phyloP scores from a whole-genome alignment of 108 stramenopile species.

The Conticribra weissflogii region DNA sequence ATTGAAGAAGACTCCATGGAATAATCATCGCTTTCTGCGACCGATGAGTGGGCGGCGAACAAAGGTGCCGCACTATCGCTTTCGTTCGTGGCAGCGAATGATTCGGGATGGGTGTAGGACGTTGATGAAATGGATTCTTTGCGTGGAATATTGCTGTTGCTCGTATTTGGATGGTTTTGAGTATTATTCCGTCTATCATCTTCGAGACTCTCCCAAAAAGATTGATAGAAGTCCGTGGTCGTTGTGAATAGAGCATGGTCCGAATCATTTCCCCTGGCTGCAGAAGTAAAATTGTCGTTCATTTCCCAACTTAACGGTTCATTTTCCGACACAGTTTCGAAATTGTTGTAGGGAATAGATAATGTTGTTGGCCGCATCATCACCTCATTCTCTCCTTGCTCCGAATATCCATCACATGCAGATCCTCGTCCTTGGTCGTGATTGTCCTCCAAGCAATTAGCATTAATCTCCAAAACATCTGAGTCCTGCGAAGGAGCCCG shows the following conservation, averaged over 20 bases:
- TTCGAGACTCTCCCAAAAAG: slow-evolving; percentile 26
- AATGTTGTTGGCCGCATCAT: neutral
- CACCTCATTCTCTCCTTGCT: neutral
- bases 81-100: slow-evolving; percentile 1
- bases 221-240: neutral
- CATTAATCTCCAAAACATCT: slow-evolving; percentile 63
- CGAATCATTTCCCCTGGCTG: neutral
- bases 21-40: slow-evolving; percentile 41
- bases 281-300: too few species aligned
- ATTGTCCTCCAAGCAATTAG: slow-evolving; percentile 59
- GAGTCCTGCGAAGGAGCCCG: slow-evolving; percentile 60
- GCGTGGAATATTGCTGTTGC: neutral
- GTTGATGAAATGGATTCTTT: slow-evolving; percentile 32
- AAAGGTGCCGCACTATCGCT: slow-evolving; percentile 6
- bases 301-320: neutral
- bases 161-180: too few species aligned
- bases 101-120: slow-evolving; percentile 18
- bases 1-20: slow-evolving; percentile 42
- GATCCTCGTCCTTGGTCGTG: neutral
- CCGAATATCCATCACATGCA: too few species aligned
- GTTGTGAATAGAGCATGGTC: neutral
- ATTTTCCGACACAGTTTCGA: neutral
- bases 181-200: slow-evolving; percentile 4
- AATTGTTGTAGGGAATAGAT: slow-evolving; percentile 16
- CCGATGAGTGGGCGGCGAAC: slow-evolving; percentile 11